These are phyloP conservation scores for Pseudogymnoascus verrucosus DNA, from an alignment of 2,329 filamentous ascomycete species.

Conservation along the genomic window DNA sequence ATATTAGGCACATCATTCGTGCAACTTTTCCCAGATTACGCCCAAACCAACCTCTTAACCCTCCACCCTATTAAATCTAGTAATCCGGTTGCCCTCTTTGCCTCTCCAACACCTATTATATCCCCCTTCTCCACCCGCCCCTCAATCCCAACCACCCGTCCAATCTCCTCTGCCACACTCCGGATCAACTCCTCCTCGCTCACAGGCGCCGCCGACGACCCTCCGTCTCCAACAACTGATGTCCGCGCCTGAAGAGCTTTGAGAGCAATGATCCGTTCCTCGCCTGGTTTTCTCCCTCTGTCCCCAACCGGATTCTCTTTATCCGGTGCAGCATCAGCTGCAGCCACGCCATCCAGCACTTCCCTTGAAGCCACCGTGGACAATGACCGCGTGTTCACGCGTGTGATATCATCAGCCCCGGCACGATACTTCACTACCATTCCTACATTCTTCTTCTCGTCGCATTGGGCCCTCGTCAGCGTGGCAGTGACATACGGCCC, in stretches of 20 bases:
- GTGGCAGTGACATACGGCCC: slow-evolving; percentile 90
- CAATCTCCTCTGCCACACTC: slow-evolving; percentile 67
- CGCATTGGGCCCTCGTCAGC: slow-evolving; percentile 66
- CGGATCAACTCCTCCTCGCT: slow-evolving; percentile 43
- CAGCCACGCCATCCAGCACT: slow-evolving; percentile 15
- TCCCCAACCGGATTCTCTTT: not conserved
- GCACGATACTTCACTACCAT: slow-evolving; percentile 72
- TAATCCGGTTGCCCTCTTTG: slow-evolving; percentile 77
- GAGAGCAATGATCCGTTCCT: slow-evolving; percentile 40
- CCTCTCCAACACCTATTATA: slow-evolving; percentile 77
- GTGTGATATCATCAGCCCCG: slow-evolving; percentile 60
- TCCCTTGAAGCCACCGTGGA: slow-evolving; percentile 39
- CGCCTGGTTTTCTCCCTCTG: slow-evolving; percentile 16
- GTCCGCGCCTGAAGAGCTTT: slow-evolving; percentile 45
- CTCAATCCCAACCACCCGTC: slow-evolving; percentile 45
- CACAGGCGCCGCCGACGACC: slow-evolving; percentile 13
- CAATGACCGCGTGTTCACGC: slow-evolving; percentile 80
- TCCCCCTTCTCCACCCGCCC: slow-evolving; percentile 49
- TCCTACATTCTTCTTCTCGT: slow-evolving; percentile 75
- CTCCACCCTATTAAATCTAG: slow-evolving; percentile 83
- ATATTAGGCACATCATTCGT: not conserved
- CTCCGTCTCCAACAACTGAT: slow-evolving; percentile 28
- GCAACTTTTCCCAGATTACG: slow-evolving; percentile 15
- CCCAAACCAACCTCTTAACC: slow-evolving; percentile 90
- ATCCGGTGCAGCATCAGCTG: not conserved